Percentiles rank a stretch among this genome's conserved stretches.
These are phyloP conservation scores for Immersiporthe knoxdaviesiana DNA, from an alignment of 2,329 filamentous ascomycete species.

Conservation along the genomic window DNA sequence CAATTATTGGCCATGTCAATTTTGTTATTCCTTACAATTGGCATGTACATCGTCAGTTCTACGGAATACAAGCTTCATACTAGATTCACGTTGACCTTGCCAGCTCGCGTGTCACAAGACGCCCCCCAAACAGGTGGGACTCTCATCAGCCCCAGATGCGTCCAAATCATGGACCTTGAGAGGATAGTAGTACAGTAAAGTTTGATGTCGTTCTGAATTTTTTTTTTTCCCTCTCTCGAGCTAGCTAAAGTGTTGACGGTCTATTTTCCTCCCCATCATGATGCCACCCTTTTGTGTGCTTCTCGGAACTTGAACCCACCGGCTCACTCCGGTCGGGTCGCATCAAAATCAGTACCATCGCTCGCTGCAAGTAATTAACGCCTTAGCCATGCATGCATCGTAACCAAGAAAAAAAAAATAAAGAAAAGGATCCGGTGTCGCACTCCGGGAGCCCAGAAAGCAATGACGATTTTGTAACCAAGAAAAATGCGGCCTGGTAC, in stretches of 20 bases:
- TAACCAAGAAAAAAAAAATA: too few species aligned
- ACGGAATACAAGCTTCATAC: not conserved
- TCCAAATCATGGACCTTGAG: not conserved
- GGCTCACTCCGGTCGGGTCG: not conserved
- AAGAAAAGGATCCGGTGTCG: conserved; percentile 11
- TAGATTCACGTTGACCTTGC: not conserved
- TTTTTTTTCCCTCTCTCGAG: too few species aligned
- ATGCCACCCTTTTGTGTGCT: conserved; percentile 8
- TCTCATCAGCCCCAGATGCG: not conserved
- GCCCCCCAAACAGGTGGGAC: not conserved
- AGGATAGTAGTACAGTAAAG: not conserved
- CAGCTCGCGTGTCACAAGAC: not conserved
- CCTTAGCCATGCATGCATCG: conserved; percentile 27
- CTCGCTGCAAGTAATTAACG: conserved; percentile 20
- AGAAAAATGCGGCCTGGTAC: conserved; percentile 23
- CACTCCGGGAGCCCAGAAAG: conserved; percentile 15
- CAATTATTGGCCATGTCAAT: not conserved
- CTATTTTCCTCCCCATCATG: conserved; percentile 14
- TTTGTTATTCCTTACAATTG: not conserved
- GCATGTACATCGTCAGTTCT: not conserved
- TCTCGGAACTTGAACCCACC: conserved; percentile 4
- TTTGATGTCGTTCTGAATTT: not conserved
- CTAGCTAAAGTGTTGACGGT: conserved; percentile 19
- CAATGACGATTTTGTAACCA: conserved; percentile 25
- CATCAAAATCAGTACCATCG: conserved; percentile 15